Evolutionary conservation across 495 filamentous ascomycete species (phyloP), one percentile per base, ranked within the genome.

Genomic region (Xylaria cubensis): DNA sequence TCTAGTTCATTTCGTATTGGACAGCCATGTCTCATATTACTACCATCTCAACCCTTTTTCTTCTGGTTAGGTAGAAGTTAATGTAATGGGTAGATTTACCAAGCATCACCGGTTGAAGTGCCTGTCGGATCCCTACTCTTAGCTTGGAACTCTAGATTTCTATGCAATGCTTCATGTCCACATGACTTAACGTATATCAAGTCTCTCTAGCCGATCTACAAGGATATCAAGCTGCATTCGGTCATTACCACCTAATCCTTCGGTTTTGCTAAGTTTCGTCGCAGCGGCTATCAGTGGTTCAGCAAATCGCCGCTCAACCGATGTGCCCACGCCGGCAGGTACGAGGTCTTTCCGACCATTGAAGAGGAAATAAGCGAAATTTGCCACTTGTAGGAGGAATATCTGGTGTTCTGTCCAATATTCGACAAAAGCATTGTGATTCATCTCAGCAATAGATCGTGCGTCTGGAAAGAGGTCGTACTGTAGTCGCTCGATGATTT

Each of bases 321-420:
- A 84, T 7, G 82, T 78, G 24, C 79, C 82, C 77, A 84, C 79
- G 29, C 82, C 81, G 7, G 59, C 76, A 12, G 84, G 84, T 26
- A 84, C 67, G 7, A 85, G 75, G 12, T 79, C 67, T 70, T 72
- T 74, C 78, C 85, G 83, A 34, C 78, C 76, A 61, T 81, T 76
- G 78, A 88, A 87, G 62, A 90, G 76, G 68, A 87, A 82, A 63
- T 85, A 83, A 2, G 82, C 87, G 73, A 87, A 85, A 63, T 84
- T 87, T 21, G 80, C 80, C 8, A 83, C 82, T 66, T 88, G 85
- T 36, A 87, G 74, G 21, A 84, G 73, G 69, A 86, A 88, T 1
- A 77, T 71, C 21, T 76, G 69, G 41, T 87, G 80, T 19, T 80
- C 75, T 0, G 69, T 73, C 75, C 86, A 81, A 39, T 79, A 81